Base-by-base conservation (phyloP, 2,329 filamentous ascomycete genomes). In the Stagonosporopsis chrysanthemi region DNA sequence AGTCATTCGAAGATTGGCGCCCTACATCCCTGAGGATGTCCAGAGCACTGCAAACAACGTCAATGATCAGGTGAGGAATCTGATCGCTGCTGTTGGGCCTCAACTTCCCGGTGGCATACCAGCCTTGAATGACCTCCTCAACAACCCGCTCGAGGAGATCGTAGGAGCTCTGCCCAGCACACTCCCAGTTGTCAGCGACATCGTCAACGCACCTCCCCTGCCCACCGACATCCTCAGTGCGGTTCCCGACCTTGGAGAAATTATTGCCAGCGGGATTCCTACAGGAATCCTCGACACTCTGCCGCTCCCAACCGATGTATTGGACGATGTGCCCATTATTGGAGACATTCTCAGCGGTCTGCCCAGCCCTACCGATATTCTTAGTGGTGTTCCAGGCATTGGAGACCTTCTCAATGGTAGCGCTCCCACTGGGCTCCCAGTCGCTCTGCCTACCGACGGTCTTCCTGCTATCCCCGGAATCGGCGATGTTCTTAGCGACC, bases 31-130 rank as follows among this genome's bases (percentile, higher is more conserved):
- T 17, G 9, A 28, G 7, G 56, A 56, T n/a, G 38, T 64, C 28
- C 52, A 64, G 38, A 42, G 49, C 17, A 38, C 49, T 17, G 61
- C 61, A 2, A 40, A 64, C 23, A 35, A 45, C 17, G 26, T 64
- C 24, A 64, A 64, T 29, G 39, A 64, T 6, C 52, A 52, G 11
- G 17, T 64, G n/a, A 55, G 48, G 11, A 38, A 51, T 12, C 48
- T 62, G 5, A 49, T 63, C 11, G 38, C 56, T 17, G n/a, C 35
- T 17, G 39, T 63, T 11, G 54, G 40, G 11, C 61, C 61, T 28
- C 33, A 39, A 15, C 43, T 52, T 23, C 58, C 58, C 17, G 58
- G 58, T 26, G 58, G 58, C 2, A 50, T 61, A 8, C 53, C 53
- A n/a, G 54, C 53, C 31, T 45, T 59, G 28, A 46, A 52, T 29